Conservation (phyloP, 2,329 filamentous ascomycete genomes). For the Pestalotiopsis fici region DNA sequence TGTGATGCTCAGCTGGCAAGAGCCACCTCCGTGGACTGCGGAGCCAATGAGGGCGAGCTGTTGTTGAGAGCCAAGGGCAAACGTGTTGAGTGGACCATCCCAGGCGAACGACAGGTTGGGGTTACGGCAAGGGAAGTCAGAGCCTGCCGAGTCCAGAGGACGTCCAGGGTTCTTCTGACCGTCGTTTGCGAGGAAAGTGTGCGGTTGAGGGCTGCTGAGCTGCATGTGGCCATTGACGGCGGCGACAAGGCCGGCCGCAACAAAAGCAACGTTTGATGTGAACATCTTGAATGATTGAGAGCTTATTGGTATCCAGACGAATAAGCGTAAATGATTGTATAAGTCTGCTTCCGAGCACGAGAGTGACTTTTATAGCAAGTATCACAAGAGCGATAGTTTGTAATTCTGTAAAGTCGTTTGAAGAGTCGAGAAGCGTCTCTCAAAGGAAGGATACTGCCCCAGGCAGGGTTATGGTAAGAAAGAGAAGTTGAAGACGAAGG, state of each 20-base stretch:
- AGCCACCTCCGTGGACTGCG: constrained; percentile 87
- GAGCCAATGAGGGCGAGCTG: constrained; percentile 67
- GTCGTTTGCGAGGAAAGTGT: constrained; percentile 36
- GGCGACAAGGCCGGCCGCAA: constrained; percentile 55
- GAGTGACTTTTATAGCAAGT: constrained; percentile 2
- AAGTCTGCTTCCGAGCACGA: not conserved
- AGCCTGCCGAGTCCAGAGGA: constrained; percentile 61
- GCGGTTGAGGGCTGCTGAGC: constrained; percentile 70
- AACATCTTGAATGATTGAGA: constrained; percentile 48
- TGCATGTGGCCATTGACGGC: constrained; percentile 72
- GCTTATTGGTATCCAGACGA: constrained; percentile 44
- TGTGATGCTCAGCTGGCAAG: constrained; percentile 86
- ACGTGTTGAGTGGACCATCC: constrained; percentile 42
- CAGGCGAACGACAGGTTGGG: constrained; percentile 45
- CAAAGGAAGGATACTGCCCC: constrained; percentile 42
- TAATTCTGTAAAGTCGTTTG: not conserved
- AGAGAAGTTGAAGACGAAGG: constrained; percentile 27
- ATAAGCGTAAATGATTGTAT: constrained; percentile 9
- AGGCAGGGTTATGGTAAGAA: constrained; percentile 35
- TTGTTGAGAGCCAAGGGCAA: constrained; percentile 63
- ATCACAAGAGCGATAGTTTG: constrained; percentile 10
- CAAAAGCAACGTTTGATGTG: constrained; percentile 49
- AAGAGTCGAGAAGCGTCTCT: constrained; percentile 20
- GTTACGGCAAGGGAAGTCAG: constrained; percentile 83
- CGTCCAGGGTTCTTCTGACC: constrained; percentile 43